Base-by-base conservation (phyloP, 108 stramenopile genomes). In the Skeletonema marinoi region DNA sequence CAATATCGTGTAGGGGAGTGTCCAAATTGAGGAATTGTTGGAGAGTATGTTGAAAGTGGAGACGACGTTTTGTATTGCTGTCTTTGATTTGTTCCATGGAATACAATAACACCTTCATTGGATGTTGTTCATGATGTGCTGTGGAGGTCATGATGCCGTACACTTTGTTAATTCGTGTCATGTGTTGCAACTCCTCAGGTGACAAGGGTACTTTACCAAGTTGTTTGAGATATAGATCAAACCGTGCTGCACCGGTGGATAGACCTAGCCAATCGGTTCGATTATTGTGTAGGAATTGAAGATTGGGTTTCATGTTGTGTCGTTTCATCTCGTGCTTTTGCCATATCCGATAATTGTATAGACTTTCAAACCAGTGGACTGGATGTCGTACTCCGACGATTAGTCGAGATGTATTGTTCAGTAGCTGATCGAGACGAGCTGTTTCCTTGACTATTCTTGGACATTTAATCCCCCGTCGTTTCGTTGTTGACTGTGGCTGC, bases 381-480 rank as follows among this genome's bases (percentile, higher is more conserved):
- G 87, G 87, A 70, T 83, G 78, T 56, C 87, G 83, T 31, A 87
- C 70, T 13, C 87, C 87, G n/a, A 87, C 72, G 32, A 87, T 62
- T 10, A 87, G 17, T 29, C 68, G 67, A 12, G 83, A 60, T 75
- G 29, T 29, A 58, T 58, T 10, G 82, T 68, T 25, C 62, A 35
- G 29, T 74, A 77, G 61, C 35, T 77, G 69, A 32, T 77, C 68
- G 19, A 77, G 62, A 8, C 68, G 41, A 70, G 69, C 64, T 25
- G 60, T 50, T n/a, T 58, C 21, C 14, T 68, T 48, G 9, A 77
- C 51, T 68, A 77, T 77, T 19, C 68, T 63, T 11, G 76, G 76
- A 38, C 76, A 77, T 54, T 77, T 77, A 1, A 77, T 69, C 6
- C 76, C 76, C 64, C 33, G 50, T 46, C 64, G 69, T 58, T 58